Conservation (phyloP, 495 filamentous ascomycete genomes). For the Gamarada debralockiae region DNA sequence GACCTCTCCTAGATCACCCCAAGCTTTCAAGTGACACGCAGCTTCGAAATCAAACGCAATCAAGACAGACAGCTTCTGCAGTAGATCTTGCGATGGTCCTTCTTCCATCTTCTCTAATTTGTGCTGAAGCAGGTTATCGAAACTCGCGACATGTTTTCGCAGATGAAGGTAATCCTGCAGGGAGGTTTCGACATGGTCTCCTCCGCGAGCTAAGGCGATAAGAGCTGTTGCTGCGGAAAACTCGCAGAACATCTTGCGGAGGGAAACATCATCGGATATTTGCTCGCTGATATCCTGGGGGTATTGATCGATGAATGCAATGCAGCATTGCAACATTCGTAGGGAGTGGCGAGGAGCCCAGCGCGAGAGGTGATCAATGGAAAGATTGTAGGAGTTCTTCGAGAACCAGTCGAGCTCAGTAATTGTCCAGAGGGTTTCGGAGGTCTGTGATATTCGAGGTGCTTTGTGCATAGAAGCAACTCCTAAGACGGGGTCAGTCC, state of each 20-base stretch:
- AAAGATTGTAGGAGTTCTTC: slow-evolving; percentile 71
- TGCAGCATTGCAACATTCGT: slow-evolving; percentile 55
- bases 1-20: slow-evolving; percentile 60
- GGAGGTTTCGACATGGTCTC: slow-evolving; percentile 56
- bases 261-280: slow-evolving; percentile 42
- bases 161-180: slow-evolving; percentile 56
- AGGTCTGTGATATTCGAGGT: slow-evolving; percentile 25
- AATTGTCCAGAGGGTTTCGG: slow-evolving; percentile 44
- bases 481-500: slow-evolving; percentile 25
- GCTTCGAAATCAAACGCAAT: slow-evolving; percentile 75
- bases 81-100: slow-evolving; percentile 44
- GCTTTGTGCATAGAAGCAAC: slow-evolving; percentile 43
- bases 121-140: slow-evolving; percentile 46
- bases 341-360: slow-evolving; percentile 50
- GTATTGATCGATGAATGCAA: slow-evolving; percentile 58
- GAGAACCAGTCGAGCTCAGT: slow-evolving; percentile 79
- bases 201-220: slow-evolving; percentile 57
- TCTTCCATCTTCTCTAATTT: slow-evolving; percentile 39
- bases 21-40: slow-evolving; percentile 59
- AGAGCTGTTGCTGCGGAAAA: slow-evolving; percentile 62
- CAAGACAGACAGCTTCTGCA: slow-evolving; percentile 57
- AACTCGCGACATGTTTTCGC: slow-evolving; percentile 52
- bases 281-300: slow-evolving; percentile 42
- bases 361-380: slow-evolving; percentile 51
- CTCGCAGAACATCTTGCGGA: slow-evolving; percentile 61